Base-by-base conservation (phyloP, 306 rosid genomes). In the Cicer chorassanicum region DNA sequence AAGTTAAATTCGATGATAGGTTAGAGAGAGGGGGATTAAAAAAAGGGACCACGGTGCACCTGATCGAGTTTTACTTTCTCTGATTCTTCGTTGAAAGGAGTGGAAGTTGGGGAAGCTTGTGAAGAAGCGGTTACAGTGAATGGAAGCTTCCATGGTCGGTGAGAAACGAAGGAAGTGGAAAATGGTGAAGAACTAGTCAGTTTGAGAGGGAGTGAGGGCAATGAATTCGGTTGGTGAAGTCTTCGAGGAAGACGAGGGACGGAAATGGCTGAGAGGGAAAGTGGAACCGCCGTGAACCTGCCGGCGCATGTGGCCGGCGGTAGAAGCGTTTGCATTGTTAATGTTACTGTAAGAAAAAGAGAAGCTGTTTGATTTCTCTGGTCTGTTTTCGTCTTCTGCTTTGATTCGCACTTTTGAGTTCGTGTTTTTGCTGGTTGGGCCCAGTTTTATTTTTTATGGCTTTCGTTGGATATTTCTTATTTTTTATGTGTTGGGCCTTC, bases 31-130 rank as follows among this genome's bases (percentile, higher is more conserved):
- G 11, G 11, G 71, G 8, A 1, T 42, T 6, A 0, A 12, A 24
- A 46, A 60, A 3, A 60, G 11, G 21, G 15, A 18, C 38, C 9
- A 16, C n/a, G 11, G 60, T 65, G 70, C 76, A 89, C 98, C 98
- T 89, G 98, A 40, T 91, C 88, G 65, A 95, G 90, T 80, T 95
- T 90, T 39, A 86, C 91, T 74, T 87, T 88, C 19, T 95, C 99
- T 15, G 87, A 45, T 49, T 90, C 98, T 10, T 77, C 88, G 54
- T 80, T 81, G n/a, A 88, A 69, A 51, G 93, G 36, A 64, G 80
- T 41, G 76, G 43, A 79, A 50, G 84, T 7, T 19, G 86, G 73
- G 68, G 98, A 86, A 46, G 80, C 44, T 63, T 91, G 91, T 1
- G 82, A 81, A 51, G 87, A 86, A 55, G 96, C 87, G 29, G 55